Evolutionary conservation across 2,329 filamentous ascomycete species (phyloP), one percentile per base, ranked within the genome.

Genomic region (Sordariomycetes sp.): DNA sequence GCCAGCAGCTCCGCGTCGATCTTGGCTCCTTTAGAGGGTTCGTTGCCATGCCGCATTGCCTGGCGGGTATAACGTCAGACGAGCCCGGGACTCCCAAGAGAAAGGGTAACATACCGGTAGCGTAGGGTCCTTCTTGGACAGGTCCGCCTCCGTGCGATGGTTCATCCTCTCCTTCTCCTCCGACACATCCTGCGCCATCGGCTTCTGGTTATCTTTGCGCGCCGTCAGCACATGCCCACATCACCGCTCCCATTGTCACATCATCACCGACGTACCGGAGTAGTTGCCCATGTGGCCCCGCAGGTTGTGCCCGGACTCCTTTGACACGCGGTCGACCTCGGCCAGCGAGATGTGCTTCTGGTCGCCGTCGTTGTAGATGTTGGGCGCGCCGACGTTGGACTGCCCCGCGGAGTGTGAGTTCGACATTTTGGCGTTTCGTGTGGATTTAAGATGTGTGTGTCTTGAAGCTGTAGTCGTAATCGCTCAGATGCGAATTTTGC

Each of bases 371-470:
- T n/a, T 12, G 46, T 50, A 24, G 46, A 50, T 50, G 46, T 24
- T 50, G 46, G 46, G n/a, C 5, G 22, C n/a, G 2, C 46, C 46
- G n/a, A 24, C 20, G 3, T 50, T 50, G 46, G 46, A 50, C 20
- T 12, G 8, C n/a, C 46, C 46, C 46, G 46, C 46, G 2, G 46
- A 50, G 46, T 22, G n/a, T 50, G 46, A n/a, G 46, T 50, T 24
- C 8, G 46, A 50, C 46, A 50, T 50, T 50, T 50, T 50, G n/a
- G n/a, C 46, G 6, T 50, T 50, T 50, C 5, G 14, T n/a, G 37
- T 40, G 12, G 37, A 16, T 40, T 48, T 22, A 37, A 37, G 35
- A 37, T 37, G 35, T 37, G 7, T 37, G 64, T 20, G 65, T n/a
- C n/a, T n/a, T n/a, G n/a, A n/a, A n/a, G n/a, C n/a, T n/a, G n/a